Percentiles rank a stretch among this genome's conserved stretches.
phyloP scores from a whole-genome alignment of 306 rosid genomes.

The Fagus sylvatica region DNA sequence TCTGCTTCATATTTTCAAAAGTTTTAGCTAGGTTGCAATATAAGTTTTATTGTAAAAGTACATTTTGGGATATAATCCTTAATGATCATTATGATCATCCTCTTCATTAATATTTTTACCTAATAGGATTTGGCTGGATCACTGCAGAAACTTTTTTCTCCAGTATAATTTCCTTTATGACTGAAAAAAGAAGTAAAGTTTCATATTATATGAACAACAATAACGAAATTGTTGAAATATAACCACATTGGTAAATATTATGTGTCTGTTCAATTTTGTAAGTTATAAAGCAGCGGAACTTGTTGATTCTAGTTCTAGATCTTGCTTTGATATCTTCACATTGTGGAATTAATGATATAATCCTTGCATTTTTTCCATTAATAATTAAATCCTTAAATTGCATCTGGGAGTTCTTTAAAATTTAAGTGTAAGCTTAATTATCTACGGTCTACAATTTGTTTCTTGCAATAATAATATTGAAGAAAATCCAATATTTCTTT shows the following conservation, averaged over 20 bases:
- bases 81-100: neutral
- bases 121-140: neutral
- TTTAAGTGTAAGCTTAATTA: neutral
- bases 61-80: neutral
- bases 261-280: neutral
- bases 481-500: neutral
- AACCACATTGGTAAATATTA: neutral
- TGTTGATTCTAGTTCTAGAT: neutral
- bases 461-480: neutral
- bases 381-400: neutral
- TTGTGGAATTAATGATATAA: neutral
- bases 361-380: neutral
- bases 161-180: too few species aligned
- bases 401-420: neutral
- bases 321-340: neutral
- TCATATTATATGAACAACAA: neutral
- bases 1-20: neutral
- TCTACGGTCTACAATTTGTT: neutral
- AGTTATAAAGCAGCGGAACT: neutral
- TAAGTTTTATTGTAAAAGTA: neutral
- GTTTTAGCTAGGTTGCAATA: neutral
- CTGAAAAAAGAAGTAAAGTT: too few species aligned
- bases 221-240: neutral
- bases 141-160: neutral
- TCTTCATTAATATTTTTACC: neutral